Base-by-base conservation (phyloP, 2,329 filamentous ascomycete genomes). In the Eurotiales sp. region DNA sequence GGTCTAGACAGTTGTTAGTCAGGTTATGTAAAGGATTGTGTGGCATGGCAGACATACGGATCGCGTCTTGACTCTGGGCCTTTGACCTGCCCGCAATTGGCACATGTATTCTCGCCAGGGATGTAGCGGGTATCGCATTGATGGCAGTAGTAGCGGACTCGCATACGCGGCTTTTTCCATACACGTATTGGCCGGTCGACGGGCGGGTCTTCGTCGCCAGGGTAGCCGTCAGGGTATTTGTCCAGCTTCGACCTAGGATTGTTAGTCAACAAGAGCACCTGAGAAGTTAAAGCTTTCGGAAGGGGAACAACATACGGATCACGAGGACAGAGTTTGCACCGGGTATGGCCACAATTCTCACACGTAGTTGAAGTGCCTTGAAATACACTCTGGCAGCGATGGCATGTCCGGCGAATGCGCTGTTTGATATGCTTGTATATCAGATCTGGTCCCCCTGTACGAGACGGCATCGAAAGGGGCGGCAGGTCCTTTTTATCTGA, bases 311-410 rank as follows among this genome's bases (percentile, higher is more conserved):
- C 86, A 67, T 80, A 90, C 79, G 89, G 89, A 62, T 90, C 84
- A 60, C 89, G 78, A 23, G 88, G 88, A 67, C 90, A 95, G 64
- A 86, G 86, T 34, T 83, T 88, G 74, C 90, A 95, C 49, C 88
- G 84, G 46, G 78, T 67, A 67, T 95, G 90, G 23, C 77, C 72
- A 68, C 90, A 95, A 34, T 75, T 76, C 7, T 75, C 69, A 66
- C 90, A 95, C 64, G 80, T 72, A 54, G 85, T 88, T 54, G 70
- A 74, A 27, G 78, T 75, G 5, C 75, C 63, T 1, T 71, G 67
- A 64, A 90, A 93, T 1, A 85, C 63, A 2, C 75, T 79, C 42
- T 80, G 66, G 66, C 90, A 95, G 60, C 82, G 77, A 69, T 95
- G 90, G 67, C 90, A 95, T 46, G 75, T 84, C 52, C 89, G 83